A percentile compares a stretch with the other conserved stretches of the same genome.
These are phyloP conservation scores for Fusarium vanettenii DNA, from an alignment of 2,329 filamentous ascomycete species.

Conservation along the genomic window DNA sequence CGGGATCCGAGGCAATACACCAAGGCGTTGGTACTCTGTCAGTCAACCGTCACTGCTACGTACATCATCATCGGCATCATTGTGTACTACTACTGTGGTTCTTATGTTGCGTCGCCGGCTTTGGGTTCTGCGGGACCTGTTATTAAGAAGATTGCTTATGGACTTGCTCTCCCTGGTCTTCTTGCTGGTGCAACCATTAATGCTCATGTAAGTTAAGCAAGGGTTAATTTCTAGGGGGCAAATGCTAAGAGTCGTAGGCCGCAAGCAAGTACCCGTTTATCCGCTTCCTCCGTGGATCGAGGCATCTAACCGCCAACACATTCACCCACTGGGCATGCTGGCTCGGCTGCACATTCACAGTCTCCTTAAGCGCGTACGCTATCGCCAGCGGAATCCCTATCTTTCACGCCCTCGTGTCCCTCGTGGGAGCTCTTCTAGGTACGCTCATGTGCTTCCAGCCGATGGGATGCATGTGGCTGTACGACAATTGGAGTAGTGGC, in stretches of 20 bases:
- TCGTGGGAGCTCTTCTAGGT: constrained; percentile 45
- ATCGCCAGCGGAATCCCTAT: constrained; percentile 40
- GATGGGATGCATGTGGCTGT: constrained; percentile 46
- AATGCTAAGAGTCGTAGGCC: background rate
- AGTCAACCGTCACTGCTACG: constrained; percentile 44
- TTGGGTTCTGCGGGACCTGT: constrained; percentile 57
- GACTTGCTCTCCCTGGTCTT: constrained; percentile 47
- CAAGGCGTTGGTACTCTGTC: constrained; percentile 41
- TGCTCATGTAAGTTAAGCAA: constrained; percentile 31
- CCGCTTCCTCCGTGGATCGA: constrained; percentile 42
- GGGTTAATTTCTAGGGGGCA: background rate
- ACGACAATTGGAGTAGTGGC: constrained; percentile 41
- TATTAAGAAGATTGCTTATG: constrained; percentile 59
- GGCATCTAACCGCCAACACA: constrained; percentile 45
- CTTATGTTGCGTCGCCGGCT: constrained; percentile 59
- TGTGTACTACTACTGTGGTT: constrained; percentile 60
- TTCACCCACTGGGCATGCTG: constrained; percentile 46
- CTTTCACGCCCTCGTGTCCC: constrained; percentile 43
- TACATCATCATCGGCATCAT: constrained; percentile 51
- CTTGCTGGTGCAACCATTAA: constrained; percentile 43
- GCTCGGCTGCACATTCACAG: constrained; percentile 44
- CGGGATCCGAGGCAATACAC: constrained; percentile 44
- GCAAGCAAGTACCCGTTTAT: constrained; percentile 33
- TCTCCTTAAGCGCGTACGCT: constrained; percentile 43
- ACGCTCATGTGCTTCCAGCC: constrained; percentile 47